Evolutionary conservation across 129 eudicot genomes (phyloP).

Genomic region (Helianthus tuberosus): DNA sequence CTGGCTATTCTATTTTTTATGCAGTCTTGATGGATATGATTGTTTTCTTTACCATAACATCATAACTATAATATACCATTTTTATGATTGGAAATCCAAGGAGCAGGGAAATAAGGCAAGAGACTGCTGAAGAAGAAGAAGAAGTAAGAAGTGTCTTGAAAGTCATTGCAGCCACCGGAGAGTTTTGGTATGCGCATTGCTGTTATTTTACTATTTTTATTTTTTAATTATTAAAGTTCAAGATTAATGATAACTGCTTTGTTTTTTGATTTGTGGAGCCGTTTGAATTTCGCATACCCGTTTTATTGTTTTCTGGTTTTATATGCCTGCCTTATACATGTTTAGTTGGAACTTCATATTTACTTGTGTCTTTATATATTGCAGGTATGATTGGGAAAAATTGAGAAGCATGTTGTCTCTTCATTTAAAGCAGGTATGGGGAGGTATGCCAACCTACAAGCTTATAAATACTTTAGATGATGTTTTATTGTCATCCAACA

Average conservation of each 20-base stretch:
- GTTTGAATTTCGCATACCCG: not conserved
- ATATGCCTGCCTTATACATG: not conserved
- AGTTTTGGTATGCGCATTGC: slow-evolving; percentile 65
- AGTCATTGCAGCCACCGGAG: slow-evolving; percentile 79
- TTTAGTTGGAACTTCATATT: not conserved
- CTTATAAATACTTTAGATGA: not conserved
- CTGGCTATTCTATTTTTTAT: not conserved
- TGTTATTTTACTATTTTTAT: not conserved
- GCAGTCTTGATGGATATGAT: not conserved
- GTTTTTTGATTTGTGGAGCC: not conserved
- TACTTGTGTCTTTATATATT: slow-evolving; percentile 2
- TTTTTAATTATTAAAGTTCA: not conserved
- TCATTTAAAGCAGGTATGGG: slow-evolving; percentile 86
- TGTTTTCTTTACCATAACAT: not conserved
- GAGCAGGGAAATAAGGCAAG: slow-evolving; percentile 43
- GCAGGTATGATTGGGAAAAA: slow-evolving; percentile 87
- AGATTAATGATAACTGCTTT: not conserved
- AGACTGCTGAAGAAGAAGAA: slow-evolving; percentile 56
- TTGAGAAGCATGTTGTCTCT: slow-evolving; percentile 71
- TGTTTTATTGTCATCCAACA: not conserved
- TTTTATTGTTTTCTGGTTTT: not conserved
- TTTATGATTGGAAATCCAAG: slow-evolving; percentile 30
- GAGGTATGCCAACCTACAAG: slow-evolving; percentile 49
- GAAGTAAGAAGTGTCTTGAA: slow-evolving; percentile 55
- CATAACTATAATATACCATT: not conserved